A percentile compares a stretch with the other conserved stretches of the same genome.
Evolutionary conservation across 1,284 basidiomycete genomes (phyloP).

Genomic region (Pyrrhoderma lamaoense): DNA sequence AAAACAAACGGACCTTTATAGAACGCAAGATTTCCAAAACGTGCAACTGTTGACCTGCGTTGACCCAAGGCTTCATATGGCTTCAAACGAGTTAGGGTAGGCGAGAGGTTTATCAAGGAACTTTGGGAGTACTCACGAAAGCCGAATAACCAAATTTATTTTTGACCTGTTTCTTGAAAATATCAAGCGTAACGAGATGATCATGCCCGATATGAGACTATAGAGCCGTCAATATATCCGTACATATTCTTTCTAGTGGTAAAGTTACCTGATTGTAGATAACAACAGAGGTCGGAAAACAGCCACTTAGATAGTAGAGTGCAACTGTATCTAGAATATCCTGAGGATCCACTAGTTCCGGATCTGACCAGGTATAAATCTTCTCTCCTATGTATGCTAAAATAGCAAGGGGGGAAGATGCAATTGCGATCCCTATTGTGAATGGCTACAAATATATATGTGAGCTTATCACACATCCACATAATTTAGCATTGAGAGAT

Average conservation of each 20-base stretch:
- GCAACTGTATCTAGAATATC: conserved; percentile 22
- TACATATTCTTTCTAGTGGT: neutral
- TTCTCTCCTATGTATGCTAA: conserved; percentile 23
- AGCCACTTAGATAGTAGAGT: conserved; percentile 21
- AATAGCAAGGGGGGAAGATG: conserved; percentile 19
- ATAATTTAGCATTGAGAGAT: neutral
- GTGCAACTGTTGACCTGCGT: neutral
- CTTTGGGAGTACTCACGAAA: conserved; percentile 14
- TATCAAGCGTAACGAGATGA: neutral
- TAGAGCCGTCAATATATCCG: too few relatives aligned
- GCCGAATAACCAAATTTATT: conserved; percentile 20
- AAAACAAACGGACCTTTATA: conserved; percentile 15
- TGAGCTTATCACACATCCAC: neutral
- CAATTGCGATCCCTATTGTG: conserved; percentile 21
- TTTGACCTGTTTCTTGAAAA: conserved; percentile 3
- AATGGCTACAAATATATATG: conserved; percentile 16
- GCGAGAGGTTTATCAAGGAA: neutral
- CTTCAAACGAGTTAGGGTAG: conserved; percentile 2
- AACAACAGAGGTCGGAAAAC: conserved; percentile 21
- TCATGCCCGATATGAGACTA: neutral
- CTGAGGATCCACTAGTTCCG: conserved; percentile 12
- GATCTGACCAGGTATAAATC: conserved; percentile 23
- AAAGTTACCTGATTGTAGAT: conserved; percentile 20
- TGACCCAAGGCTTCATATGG: conserved; percentile 18
- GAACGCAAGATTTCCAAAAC: conserved; percentile 6